Evolutionary conservation across 2,329 filamentous ascomycete genomes (phyloP), one percentile per base, ranked within the genome.

Genomic region (Fusarium sp.): DNA sequence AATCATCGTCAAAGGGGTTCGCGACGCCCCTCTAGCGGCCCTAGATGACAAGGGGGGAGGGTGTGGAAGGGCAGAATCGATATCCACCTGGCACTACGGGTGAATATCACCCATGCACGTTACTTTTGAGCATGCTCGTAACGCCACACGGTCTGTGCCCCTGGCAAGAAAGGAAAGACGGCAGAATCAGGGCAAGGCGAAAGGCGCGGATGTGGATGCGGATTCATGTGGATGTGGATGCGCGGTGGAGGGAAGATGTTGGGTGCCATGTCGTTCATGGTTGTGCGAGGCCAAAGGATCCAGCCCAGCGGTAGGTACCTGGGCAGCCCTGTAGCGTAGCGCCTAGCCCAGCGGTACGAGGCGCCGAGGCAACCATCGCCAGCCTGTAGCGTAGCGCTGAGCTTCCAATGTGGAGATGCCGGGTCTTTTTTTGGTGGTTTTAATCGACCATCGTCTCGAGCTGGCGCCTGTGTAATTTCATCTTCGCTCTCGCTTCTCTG

Each of bases 141-240:
- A 72, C 71, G 73, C 73, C 73, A 75, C 68, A 31, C 34, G 31
- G 53, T 65, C 63, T 67, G 68, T 73, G 68, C 66, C 56, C 70
- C 65, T 66, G 57, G 31, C 31, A 12, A 34, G 34, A 39, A 41
- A 37, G 30, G 48, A 27, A 34, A 11, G 53, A 18, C 47, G 12
- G 41, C 41, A 23, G 23, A n/a, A 31, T 13, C 12, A 47, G 44
- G 44, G 13, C 44, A 47, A 34, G 44, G 28, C 6, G 30, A 31
- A 27, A 28, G 59, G 40, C 40, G 56, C 30, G 47, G 43, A 40
- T 37, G 51, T 63, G 48, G 43, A 52, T 40, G 60, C 18, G 37
- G 13, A 50, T 30, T 59, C 27, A 39, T 60, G 58, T 31, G 56
- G 56, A 46, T 50, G 56, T 36, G 57, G 57, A 31, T 28, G 47